These are phyloP conservation scores for Corynespora cassiicola DNA, from an alignment of 2,329 filamentous ascomycete genomes.

Conservation along the genomic window DNA sequence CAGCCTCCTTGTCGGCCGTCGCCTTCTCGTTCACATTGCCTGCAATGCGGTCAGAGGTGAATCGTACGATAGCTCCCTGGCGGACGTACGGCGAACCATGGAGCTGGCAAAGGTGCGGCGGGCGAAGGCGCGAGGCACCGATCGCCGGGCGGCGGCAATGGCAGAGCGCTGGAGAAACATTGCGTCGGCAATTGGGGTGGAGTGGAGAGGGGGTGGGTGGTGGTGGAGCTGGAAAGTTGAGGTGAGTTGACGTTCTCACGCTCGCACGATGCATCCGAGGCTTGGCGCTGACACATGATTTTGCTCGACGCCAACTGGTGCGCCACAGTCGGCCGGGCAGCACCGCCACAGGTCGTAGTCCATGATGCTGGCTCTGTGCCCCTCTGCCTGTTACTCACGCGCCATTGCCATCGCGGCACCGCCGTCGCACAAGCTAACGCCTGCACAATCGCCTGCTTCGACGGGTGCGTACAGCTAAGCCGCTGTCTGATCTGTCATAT, in stretches of 20 bases:
- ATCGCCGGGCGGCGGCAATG: slow-evolving; percentile 54
- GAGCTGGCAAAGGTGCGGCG: slow-evolving; percentile 55
- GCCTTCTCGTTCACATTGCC: slow-evolving; percentile 43
- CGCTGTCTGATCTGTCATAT: not conserved
- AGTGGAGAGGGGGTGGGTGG: slow-evolving; percentile 39
- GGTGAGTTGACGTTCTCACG: slow-evolving; percentile 29
- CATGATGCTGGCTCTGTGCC: too few species aligned
- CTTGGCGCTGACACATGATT: slow-evolving; percentile 24
- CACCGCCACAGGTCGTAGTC: not conserved
- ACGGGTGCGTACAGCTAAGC: too few species aligned
- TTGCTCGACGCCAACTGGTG: not conserved
- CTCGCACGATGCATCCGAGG: slow-evolving; percentile 23
- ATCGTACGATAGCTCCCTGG: slow-evolving; percentile 38
- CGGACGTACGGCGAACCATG: slow-evolving; percentile 54
- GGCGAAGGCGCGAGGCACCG: slow-evolving; percentile 48
- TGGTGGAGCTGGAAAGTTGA: slow-evolving; percentile 33
- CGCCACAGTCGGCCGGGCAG: slow-evolving; percentile 10
- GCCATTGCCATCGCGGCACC: too few species aligned
- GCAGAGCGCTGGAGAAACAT: slow-evolving; percentile 60
- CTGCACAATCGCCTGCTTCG: too few species aligned
- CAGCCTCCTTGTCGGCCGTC: slow-evolving; percentile 44
- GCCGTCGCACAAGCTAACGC: too few species aligned
- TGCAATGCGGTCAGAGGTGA: slow-evolving; percentile 36
- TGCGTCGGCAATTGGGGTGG: slow-evolving; percentile 44
- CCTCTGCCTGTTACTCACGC: too few species aligned